Conservation (phyloP, 83 land plant species). For the Diphasiastrum complanatum region DNA sequence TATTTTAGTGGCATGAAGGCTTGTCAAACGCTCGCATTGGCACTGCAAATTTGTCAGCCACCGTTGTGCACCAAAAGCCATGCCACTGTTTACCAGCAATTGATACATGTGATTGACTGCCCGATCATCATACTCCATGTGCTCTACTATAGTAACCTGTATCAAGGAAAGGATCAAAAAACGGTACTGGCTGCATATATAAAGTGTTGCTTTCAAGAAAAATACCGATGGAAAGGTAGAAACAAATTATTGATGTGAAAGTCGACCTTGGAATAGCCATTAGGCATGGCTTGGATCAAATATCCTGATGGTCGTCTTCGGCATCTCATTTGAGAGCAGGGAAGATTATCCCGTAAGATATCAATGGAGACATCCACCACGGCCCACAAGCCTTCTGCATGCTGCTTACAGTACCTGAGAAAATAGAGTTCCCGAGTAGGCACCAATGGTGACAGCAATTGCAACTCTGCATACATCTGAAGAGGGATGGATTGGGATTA, state of each 20-base stretch:
- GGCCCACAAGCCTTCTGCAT: neutral
- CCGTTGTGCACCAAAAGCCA: slow-evolving; percentile 70
- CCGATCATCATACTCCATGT: slow-evolving; percentile 58
- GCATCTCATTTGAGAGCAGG: neutral
- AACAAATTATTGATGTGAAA: neutral
- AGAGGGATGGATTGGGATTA: neutral
- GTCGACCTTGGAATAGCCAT: slow-evolving; percentile 2
- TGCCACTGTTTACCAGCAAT: slow-evolving; percentile 40
- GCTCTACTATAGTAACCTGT: slow-evolving; percentile 88
- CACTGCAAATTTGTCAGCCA: slow-evolving; percentile 67
- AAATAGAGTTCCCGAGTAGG: neutral
- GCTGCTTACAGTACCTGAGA: neutral
- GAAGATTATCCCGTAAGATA: neutral
- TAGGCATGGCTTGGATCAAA: neutral
- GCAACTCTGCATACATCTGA: neutral
- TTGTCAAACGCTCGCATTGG: slow-evolving; percentile 79
- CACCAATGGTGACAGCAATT: neutral
- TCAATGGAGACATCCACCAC: neutral
- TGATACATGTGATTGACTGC: slow-evolving; percentile 47
- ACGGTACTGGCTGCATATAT: neutral
- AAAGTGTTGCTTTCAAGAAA: neutral
- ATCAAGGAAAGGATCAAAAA: neutral
- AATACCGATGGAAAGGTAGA: neutral
- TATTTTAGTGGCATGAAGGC: slow-evolving; percentile 63
- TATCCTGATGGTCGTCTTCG: neutral